Evolutionary conservation across 495 filamentous ascomycete genomes (phyloP), one percentile per base, ranked within the genome.

Genomic region (Aspergillus sclerotiicarbonarius): DNA sequence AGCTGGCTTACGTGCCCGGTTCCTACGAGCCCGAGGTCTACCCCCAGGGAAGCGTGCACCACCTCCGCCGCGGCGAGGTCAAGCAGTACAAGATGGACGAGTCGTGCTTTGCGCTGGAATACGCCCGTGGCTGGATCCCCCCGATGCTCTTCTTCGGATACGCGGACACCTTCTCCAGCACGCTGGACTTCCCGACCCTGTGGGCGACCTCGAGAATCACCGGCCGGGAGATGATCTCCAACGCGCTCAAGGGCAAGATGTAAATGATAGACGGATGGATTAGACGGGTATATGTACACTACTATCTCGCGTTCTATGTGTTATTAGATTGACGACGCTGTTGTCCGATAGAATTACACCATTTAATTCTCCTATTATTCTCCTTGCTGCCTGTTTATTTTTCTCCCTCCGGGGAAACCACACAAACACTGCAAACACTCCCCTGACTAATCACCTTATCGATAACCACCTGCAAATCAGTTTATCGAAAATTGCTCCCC

Each of bases 141-240:
- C 87, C 87, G 58, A 94, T 95, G 90, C 76, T 95, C 29, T 85
- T 87, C 72, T 94, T 95, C 73, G 90, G 90, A 16, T 92, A 86
- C 67, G 87, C 90, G 61, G 90, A 94, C 77, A 84, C 81, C 56
- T 79, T 93, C 57, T 82, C 78, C 50, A 88, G 84, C 67, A 92
- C 88, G 6, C 77, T 92, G 53, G 90, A 94, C 67, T 78, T 92
- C 70, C 82, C 80, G 6, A 93, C 90, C 20, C 70, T 95, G 59
- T 93, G 88, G 88, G 82, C 83, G 58, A 95, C 87, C 16, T 80
- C 81, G 29, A 79, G 75, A 60, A 74, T 91, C 45, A 95, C 90
- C 1, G 89, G 69, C 8, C 72, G 83, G 32, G 83, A 91, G 77
- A 93, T 92, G 83, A 72, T 90, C 21, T 65, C 61, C 19, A 92